Evolutionary conservation across 2,329 filamentous ascomycete species (phyloP), one percentile per base, ranked within the genome.

Genomic region (Coniochaeta sp.): DNA sequence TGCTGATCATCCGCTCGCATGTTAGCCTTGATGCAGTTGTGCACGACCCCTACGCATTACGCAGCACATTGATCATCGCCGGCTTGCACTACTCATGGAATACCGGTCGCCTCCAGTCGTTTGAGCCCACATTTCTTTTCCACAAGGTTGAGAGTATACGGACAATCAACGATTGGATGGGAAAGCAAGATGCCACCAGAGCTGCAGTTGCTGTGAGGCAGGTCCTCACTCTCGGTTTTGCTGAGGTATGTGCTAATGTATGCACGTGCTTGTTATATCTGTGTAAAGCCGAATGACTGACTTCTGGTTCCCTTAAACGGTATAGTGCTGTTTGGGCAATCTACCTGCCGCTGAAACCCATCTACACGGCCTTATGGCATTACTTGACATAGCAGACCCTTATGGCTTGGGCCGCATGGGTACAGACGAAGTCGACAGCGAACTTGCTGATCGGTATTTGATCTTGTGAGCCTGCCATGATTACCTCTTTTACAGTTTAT

Each of bases 81-180:
- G 52, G 47, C 26, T 19, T 60, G 40, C 59, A 60, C 31, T 60
- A 60, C 33, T 57, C 40, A 16, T 59, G 58, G 58, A 59, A 54
- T 17, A 54, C 58, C 24, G 58, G 58, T 16, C 8, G n/a, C 17
- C 44, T 59, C 3, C 52, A 57, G 54, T 28, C 38, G n/a, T 60
- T 33, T 17, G 59, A 60, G 36, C 19, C 55, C 28, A 60, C 59
- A 9, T 60, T 57, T 33, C 54, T 60, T n/a, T 52, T 50, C 59
- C 54, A 60, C 59, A 60, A 60, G 54, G 38, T 57, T 14, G 54
- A 60, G 54, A 44, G 52, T 24, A 60, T 60, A 24, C 59, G 59
- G 12, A 57, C 50, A n/a, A 40, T 60, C 36, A 60, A 60, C 19
- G 54, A 58, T 6, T 60, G 59, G 59, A 26, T 60, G 9, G 24